Percentiles rank a stretch among this genome's conserved stretches.
These are phyloP conservation scores for Cyamopsis tetragonoloba DNA, from an alignment of 306 rosid species.

Conservation along the genomic window DNA sequence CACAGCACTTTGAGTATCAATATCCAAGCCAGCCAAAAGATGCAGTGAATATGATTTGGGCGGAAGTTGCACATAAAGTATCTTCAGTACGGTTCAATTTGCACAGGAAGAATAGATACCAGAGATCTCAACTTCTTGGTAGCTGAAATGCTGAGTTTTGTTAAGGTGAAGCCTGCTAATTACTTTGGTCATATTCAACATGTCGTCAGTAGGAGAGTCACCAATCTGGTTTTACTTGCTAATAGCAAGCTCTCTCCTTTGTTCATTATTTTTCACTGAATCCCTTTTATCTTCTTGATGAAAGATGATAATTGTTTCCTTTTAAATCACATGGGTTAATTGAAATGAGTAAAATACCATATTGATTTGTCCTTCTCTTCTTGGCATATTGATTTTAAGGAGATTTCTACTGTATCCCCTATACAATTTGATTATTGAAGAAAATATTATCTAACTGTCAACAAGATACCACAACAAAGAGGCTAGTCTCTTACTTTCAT, in stretches of 20 bases:
- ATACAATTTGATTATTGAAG: no score
- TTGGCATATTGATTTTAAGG: not conserved
- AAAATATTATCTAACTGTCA: not conserved
- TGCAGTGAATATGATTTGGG: conserved; percentile 86
- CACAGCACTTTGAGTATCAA: conserved; percentile 66
- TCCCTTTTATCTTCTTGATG: not conserved
- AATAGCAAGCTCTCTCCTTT: not conserved
- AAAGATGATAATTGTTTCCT: not conserved
- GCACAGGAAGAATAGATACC: no score
- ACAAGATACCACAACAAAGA: not conserved
- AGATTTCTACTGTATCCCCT: not conserved
- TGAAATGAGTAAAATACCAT: not conserved
- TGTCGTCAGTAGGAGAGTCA: conserved; percentile 9
- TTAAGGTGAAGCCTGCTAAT: conserved; percentile 7
- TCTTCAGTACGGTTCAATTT: no score
- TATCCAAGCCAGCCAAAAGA: conserved; percentile 68
- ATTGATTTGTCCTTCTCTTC: not conserved
- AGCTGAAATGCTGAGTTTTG: conserved; percentile 26
- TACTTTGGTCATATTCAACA: conserved; percentile 13
- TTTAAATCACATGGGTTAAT: not conserved
- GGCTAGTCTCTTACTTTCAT: not conserved
- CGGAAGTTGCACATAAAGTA: conserved; percentile 61
- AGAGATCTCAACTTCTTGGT: conserved; percentile 44
- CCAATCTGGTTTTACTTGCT: not conserved
- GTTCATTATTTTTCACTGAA: not conserved